Conservation (phyloP, 2,329 filamentous ascomycete genomes). For the Nigrospora osmanthi region DNA sequence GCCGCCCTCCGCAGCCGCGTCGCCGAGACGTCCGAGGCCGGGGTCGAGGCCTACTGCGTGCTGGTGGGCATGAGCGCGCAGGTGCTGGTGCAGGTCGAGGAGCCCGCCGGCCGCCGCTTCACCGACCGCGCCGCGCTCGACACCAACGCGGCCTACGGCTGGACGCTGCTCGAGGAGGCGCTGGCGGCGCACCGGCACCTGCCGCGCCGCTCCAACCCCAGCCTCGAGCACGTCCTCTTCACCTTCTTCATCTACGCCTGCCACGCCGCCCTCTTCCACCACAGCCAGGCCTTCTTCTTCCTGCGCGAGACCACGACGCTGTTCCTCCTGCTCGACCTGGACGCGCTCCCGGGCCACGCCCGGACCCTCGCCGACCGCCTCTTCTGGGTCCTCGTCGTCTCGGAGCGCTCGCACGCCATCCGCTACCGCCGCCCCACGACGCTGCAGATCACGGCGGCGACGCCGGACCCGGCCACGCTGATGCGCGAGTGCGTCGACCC, state of each 20-base stretch:
- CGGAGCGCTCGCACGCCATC: constrained; percentile 35
- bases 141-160: constrained; percentile 28
- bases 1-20: constrained; percentile 16
- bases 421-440: constrained; percentile 35
- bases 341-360: constrained; percentile 14
- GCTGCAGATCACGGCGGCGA: constrained; percentile 29
- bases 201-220: constrained; percentile 24
- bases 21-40: constrained; percentile 13
- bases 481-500: constrained; percentile 7
- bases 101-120: constrained; percentile 21
- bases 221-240: constrained; percentile 29
- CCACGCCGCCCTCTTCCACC: constrained; percentile 31
- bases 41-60: constrained; percentile 25
- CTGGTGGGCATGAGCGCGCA: constrained; percentile 31
- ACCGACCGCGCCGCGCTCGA: constrained; percentile 22
- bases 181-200: constrained; percentile 24
- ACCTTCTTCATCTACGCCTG: constrained; percentile 37
- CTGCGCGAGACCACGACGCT: constrained; percentile 34
- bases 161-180: constrained; percentile 27
- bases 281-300: constrained; percentile 35
- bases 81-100: constrained; percentile 32
- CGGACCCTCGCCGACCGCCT: constrained; percentile 24
- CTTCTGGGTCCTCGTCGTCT: constrained; percentile 36
- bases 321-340: constrained; percentile 24
- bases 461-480: constrained; percentile 18